These are phyloP conservation scores for Lotus japonicus DNA, from an alignment of 306 rosid species.

Conservation along the genomic window DNA sequence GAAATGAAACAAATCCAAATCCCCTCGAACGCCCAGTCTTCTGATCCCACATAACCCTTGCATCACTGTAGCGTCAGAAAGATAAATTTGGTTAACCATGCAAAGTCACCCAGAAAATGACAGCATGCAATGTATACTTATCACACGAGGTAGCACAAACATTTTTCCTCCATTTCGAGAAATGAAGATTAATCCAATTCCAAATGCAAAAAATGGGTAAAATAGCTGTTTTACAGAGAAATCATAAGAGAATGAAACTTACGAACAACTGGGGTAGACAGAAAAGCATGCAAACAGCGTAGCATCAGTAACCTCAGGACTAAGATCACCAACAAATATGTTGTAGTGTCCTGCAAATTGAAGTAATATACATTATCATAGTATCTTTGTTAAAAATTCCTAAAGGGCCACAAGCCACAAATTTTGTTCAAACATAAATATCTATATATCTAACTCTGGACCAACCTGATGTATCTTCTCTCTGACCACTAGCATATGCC, in stretches of 20 bases:
- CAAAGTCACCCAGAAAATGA: neutral
- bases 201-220: neutral
- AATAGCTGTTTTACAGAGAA: neutral
- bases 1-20: slow-evolving; percentile 95
- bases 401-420: neutral
- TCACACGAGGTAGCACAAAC: neutral
- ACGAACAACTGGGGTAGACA: slow-evolving; percentile 92
- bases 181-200: neutral
- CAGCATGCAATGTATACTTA: neutral
- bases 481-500: slow-evolving; percentile 98
- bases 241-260: slow-evolving; percentile 44
- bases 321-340: slow-evolving; percentile 98
- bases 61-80: slow-evolving; percentile 58
- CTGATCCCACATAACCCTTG: slow-evolving; percentile 99
- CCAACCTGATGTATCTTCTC: slow-evolving; percentile 97
- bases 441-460: neutral
- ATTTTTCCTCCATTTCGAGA: neutral
- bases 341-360: slow-evolving; percentile 79
- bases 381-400: slow-evolving; percentile 5
- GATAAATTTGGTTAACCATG: neutral
- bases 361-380: neutral
- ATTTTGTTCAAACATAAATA: neutral
- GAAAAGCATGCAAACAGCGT: slow-evolving; percentile 94
- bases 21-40: slow-evolving; percentile 98
- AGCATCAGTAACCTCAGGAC: slow-evolving; percentile 99